Conservation (phyloP, 345 rosid genomes). For the Populus tremula region DNA sequence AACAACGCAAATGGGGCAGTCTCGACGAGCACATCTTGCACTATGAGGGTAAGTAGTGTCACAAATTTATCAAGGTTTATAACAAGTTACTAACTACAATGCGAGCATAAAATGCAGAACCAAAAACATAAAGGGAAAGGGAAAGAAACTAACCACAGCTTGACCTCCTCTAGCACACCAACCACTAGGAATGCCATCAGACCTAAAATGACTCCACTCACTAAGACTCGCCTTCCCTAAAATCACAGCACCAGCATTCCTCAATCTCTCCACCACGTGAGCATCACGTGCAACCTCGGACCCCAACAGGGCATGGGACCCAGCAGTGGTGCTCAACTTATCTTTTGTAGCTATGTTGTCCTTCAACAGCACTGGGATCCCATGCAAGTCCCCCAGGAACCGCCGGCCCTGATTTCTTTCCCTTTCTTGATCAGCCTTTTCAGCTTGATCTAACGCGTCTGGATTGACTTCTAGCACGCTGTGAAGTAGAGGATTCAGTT, state of each 20-base stretch:
- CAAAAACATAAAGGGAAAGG: no score
- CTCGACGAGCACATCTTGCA: no score
- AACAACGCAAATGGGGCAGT: no score
- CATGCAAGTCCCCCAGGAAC: slow-evolving; percentile 31
- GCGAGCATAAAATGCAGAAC: no score
- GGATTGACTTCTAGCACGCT: slow-evolving; percentile 36
- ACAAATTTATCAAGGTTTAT: no score
- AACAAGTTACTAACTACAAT: no score
- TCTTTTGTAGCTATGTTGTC: slow-evolving; percentile 34
- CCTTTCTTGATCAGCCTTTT: slow-evolving; percentile 24
- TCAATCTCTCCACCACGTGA: slow-evolving; percentile 50
- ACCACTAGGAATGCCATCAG: slow-evolving; percentile 26
- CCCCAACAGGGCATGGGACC: slow-evolving; percentile 60
- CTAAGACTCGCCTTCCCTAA: slow-evolving; percentile 76
- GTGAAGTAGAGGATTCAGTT: slow-evolving; percentile 30
- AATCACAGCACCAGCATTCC: slow-evolving; percentile 60
- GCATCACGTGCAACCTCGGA: slow-evolving; percentile 64
- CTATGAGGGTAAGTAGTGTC: no score
- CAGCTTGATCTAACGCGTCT: slow-evolving; percentile 29
- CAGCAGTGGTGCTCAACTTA: slow-evolving; percentile 63
- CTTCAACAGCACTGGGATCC: slow-evolving; percentile 46
- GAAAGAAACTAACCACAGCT: slow-evolving; percentile 50
- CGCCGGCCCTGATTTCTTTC: slow-evolving; percentile 6
- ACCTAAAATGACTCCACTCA: slow-evolving; percentile 56
- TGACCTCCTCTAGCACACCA: slow-evolving; percentile 61